A percentile compares a stretch with the other conserved stretches of the same genome.
Evolutionary conservation across 208 protist species (phyloP).

Genomic region (Crithidia acanthocephali): DNA sequence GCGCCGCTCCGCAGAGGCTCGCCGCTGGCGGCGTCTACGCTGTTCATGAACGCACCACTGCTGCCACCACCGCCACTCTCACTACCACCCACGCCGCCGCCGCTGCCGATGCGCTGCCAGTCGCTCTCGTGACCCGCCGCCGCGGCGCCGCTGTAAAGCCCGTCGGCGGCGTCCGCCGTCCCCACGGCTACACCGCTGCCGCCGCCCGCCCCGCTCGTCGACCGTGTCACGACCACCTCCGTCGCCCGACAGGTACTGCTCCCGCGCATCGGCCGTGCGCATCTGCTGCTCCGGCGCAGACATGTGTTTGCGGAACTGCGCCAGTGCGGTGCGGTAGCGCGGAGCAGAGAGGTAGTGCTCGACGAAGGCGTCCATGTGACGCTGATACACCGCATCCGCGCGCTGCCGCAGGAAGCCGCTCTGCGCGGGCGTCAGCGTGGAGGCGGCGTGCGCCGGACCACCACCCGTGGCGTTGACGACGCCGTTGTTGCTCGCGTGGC

Average conservation of each 20-base stretch:
- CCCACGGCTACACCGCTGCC: not conserved
- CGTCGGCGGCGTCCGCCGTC: not conserved
- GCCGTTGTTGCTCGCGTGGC: not conserved
- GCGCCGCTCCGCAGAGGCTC: not conserved
- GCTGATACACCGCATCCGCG: slow-evolving; percentile 24
- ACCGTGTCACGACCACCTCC: not conserved
- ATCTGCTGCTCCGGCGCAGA: slow-evolving; percentile 52
- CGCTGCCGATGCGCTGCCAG: slow-evolving; percentile 13
- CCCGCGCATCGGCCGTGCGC: slow-evolving; percentile 25
- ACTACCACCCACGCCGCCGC: not conserved
- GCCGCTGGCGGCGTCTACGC: not conserved
- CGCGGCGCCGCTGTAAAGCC: not conserved
- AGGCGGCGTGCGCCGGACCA: not conserved
- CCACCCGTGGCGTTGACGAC: not conserved
- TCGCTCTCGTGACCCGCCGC: slow-evolving; percentile 7
- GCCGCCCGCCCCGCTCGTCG: not conserved
- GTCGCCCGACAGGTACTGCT: slow-evolving; percentile 23
- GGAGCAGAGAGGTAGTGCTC: slow-evolving; percentile 47
- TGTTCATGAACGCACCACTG: not conserved
- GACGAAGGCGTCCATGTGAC: slow-evolving; percentile 53
- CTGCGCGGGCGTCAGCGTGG: not conserved
- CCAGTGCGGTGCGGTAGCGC: slow-evolving; percentile 42
- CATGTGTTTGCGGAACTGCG: slow-evolving; percentile 44
- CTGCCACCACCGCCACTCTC: not conserved
- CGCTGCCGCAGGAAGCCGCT: slow-evolving; percentile 14